A percentile compares a stretch with the other conserved stretches of the same genome.
Evolutionary conservation across 768 basidiomycete genomes (phyloP).

Genomic region (Harrya chromipes): DNA sequence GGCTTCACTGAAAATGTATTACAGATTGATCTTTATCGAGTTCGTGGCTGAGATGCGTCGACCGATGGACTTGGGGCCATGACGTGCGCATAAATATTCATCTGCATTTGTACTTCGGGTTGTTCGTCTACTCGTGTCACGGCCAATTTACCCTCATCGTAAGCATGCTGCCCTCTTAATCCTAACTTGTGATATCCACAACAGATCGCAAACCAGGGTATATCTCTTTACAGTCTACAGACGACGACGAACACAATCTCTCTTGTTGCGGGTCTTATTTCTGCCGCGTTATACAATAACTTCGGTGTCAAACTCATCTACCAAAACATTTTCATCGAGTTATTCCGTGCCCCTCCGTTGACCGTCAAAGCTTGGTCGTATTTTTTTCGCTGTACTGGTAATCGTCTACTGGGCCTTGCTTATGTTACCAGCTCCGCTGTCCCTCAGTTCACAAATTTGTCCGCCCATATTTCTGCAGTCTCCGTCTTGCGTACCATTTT

Average conservation of each 20-base stretch:
- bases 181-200: background rate
- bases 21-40: conserved; percentile 24
- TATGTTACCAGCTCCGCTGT: conserved; percentile 58
- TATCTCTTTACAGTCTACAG: conserved; percentile 31
- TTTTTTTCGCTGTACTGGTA: conserved; percentile 24
- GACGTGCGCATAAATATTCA: conserved; percentile 51
- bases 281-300: conserved; percentile 62
- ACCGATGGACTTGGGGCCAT: conserved; percentile 69
- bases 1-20: conserved; percentile 35
- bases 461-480: conserved; percentile 53
- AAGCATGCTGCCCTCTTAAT: background rate
- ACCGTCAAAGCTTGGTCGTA: conserved; percentile 35
- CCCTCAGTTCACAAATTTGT: conserved; percentile 54
- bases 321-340: conserved; percentile 48
- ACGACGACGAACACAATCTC: conserved; percentile 41
- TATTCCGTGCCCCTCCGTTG: conserved; percentile 49
- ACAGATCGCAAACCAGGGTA: conserved; percentile 34
- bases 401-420: conserved; percentile 34
- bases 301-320: conserved; percentile 61
- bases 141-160: conserved; percentile 49
- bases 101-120: conserved; percentile 59
- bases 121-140: conserved; percentile 55
- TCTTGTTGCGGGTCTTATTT: conserved; percentile 52
- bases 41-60: conserved; percentile 65
- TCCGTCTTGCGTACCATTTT: conserved; percentile 46